phyloP scores from a whole-genome alignment of 768 basidiomycete species.

The Chiua virens region DNA sequence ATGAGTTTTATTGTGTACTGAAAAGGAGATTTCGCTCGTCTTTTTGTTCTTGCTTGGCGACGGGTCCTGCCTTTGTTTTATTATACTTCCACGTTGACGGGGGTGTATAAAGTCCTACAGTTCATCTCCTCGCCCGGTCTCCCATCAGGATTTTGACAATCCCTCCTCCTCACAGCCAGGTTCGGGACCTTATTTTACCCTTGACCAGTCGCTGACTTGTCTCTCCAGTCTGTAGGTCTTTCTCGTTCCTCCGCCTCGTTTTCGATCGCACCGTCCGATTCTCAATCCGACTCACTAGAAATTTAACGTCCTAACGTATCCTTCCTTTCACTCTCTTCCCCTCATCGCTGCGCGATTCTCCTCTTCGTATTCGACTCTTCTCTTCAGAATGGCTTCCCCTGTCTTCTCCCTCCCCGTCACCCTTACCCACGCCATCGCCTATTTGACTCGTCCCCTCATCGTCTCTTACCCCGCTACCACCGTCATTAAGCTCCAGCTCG shows the following conservation, averaged over 20 bases:
- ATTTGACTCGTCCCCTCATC: conserved; percentile 67
- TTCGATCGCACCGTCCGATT: conserved; percentile 28
- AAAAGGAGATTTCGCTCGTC: conserved; percentile 22
- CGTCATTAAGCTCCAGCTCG: conserved; percentile 66
- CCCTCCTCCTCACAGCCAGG: conserved; percentile 32
- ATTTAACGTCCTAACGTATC: conserved; percentile 27
- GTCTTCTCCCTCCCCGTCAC: conserved; percentile 60
- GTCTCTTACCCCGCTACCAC: conserved; percentile 56
- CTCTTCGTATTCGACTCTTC: not conserved
- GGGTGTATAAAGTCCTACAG: conserved; percentile 26
- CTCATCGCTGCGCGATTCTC: conserved; percentile 33
- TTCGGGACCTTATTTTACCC: conserved; percentile 5
- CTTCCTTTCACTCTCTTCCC: conserved; percentile 6
- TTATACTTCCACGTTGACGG: not conserved
- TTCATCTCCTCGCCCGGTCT: not conserved
- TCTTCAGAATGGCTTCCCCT: conserved; percentile 27
- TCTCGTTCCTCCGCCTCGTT: not conserved
- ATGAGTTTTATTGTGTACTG: conserved; percentile 29
- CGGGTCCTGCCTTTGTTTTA: conserved; percentile 3
- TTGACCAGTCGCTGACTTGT: conserved; percentile 11
- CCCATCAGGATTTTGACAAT: conserved; percentile 39
- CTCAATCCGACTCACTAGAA: conserved; percentile 20
- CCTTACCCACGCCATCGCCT: conserved; percentile 72
- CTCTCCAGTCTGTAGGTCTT: conserved; percentile 27
- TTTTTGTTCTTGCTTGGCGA: conserved; percentile 39